Conservation (phyloP, 1,139 yeast species). For the Hansenula sp. region DNA sequence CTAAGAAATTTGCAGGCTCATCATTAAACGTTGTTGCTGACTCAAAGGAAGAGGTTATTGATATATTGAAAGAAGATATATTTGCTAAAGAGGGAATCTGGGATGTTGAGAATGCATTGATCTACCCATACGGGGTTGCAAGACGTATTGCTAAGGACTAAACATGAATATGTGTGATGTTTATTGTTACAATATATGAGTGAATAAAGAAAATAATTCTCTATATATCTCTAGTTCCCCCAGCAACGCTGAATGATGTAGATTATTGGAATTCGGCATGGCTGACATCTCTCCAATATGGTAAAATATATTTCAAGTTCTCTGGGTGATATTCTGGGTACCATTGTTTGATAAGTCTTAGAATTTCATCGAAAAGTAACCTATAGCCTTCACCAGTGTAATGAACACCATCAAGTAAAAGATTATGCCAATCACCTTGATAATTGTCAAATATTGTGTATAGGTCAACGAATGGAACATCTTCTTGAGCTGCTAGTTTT, state of each 20-base stretch:
- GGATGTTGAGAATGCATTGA: conserved; percentile 64
- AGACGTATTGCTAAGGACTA: conserved; percentile 33
- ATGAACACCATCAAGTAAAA: conserved; percentile 64
- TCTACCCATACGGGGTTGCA: conserved; percentile 54
- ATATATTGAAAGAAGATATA: conserved; percentile 58
- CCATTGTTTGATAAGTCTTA: conserved; percentile 31
- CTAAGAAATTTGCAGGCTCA: conserved; percentile 67
- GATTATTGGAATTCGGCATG: background rate
- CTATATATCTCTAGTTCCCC: no score
- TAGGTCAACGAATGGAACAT: conserved; percentile 52
- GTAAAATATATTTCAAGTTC: conserved; percentile 30
- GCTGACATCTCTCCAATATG: conserved; percentile 34
- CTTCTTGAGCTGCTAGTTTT: conserved; percentile 38
- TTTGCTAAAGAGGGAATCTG: conserved; percentile 68
- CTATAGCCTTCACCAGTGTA: conserved; percentile 58
- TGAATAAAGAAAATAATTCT: no score
- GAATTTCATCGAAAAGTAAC: conserved; percentile 42
- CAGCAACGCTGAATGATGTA: no score
- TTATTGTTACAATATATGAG: background rate
- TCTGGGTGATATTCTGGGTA: conserved; percentile 49
- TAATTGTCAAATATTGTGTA: conserved; percentile 38
- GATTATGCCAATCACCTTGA: conserved; percentile 24
- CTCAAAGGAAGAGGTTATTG: conserved; percentile 58
- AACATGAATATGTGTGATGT: no score
- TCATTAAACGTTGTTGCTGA: conserved; percentile 61